Conservation (phyloP, 2,329 filamentous ascomycete genomes). For the Penicillium glabrum region DNA sequence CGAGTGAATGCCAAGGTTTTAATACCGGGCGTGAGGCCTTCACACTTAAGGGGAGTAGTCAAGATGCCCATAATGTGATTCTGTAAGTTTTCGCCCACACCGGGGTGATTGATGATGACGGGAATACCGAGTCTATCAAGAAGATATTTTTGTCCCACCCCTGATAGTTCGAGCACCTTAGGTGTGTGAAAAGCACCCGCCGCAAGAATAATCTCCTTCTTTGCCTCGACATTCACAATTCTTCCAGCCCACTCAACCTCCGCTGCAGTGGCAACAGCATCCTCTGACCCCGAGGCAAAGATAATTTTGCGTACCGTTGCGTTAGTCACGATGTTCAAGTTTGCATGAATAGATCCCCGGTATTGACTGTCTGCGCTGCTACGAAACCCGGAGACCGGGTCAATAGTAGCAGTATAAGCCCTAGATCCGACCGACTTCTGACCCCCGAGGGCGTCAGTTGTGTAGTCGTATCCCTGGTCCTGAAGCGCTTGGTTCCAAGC, state of each 20-base stretch:
- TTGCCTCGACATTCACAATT: constrained; percentile 2
- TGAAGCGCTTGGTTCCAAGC: constrained; percentile 19
- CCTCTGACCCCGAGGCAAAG: background rate
- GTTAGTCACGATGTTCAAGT: constrained; percentile 14
- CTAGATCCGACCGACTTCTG: constrained; percentile 9
- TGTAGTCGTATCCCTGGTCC: constrained; percentile 2
- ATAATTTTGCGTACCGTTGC: constrained; percentile 10
- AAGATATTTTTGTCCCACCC: constrained; percentile 44
- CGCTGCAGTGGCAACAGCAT: constrained; percentile 1
- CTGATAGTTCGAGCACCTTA: constrained; percentile 53
- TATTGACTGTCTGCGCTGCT: constrained; percentile 17
- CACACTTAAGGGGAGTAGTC: constrained; percentile 5
- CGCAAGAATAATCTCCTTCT: constrained; percentile 45
- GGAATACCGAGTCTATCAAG: constrained; percentile 43
- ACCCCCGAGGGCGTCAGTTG: constrained; percentile 6
- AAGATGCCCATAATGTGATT: constrained; percentile 27
- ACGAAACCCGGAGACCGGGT: constrained; percentile 13
- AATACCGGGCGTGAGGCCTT: constrained; percentile 5
- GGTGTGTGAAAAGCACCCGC: constrained; percentile 44
- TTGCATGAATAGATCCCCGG: constrained; percentile 4
- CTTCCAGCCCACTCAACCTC: constrained; percentile 3
- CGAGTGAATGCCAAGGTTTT: constrained; percentile 7
- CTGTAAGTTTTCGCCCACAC: constrained; percentile 46
- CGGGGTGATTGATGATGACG: constrained; percentile 46
- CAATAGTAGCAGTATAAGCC: constrained; percentile 12